phyloP scores from a whole-genome alignment of 2,329 filamentous ascomycete species.

The Hypoxylon sp. region DNA sequence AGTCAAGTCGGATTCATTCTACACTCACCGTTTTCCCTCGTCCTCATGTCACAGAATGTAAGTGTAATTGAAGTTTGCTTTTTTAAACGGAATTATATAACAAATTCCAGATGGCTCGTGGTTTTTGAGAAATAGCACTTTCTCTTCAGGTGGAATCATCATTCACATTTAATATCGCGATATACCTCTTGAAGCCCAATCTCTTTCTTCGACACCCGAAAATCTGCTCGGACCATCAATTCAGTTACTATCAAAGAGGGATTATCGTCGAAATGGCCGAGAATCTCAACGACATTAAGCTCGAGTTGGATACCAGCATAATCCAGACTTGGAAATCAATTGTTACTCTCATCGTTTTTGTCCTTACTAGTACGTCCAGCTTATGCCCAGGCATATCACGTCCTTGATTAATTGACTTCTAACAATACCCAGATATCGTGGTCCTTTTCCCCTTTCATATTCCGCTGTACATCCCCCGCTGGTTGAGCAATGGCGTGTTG shows the following conservation, averaged over 20 bases:
- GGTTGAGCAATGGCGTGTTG: conserved; percentile 62
- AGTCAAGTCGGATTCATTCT: conserved; percentile 20
- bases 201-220: neutral
- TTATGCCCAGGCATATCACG: conserved; percentile 10
- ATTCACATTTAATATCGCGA: conserved; percentile 9
- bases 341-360: conserved; percentile 77
- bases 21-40: conserved; percentile 11
- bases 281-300: conserved; percentile 24
- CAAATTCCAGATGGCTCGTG: neutral
- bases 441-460: conserved; percentile 79
- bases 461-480: conserved; percentile 71
- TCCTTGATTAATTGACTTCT: conserved; percentile 22
- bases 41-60: conserved; percentile 27
- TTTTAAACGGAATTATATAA: conserved; percentile 12
- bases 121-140: neutral
- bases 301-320: conserved; percentile 63
- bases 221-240: conserved; percentile 1
- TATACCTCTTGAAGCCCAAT: neutral
- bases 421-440: conserved; percentile 68
- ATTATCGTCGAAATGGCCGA: conserved; percentile 41
- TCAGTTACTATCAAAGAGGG: neutral
- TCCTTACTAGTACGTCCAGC: conserved; percentile 75
- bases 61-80: conserved; percentile 13
- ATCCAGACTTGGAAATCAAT: conserved; percentile 79
- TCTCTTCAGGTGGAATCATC: neutral